phyloP scores from a whole-genome alignment of 805 yeast genomes.

The Saccharomycopsis olivae region DNA sequence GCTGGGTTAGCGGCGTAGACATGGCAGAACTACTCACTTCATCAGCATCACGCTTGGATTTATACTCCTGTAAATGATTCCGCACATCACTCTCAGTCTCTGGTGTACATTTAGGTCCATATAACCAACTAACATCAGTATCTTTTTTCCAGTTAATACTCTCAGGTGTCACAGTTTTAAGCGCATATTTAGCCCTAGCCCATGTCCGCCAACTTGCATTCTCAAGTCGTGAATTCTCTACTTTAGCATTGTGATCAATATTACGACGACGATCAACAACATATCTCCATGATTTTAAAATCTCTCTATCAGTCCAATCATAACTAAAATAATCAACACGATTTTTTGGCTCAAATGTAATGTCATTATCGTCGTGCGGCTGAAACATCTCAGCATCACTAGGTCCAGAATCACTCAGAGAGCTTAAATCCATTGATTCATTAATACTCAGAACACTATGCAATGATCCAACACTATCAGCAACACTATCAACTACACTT shows the following conservation, averaged over 20 bases:
- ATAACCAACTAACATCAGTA: slow-evolving; percentile 94
- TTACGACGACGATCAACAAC: slow-evolving; percentile 39
- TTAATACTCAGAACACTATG: not conserved
- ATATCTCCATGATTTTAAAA: slow-evolving; percentile 92
- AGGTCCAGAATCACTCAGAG: too few relatives aligned
- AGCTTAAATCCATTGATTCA: not conserved
- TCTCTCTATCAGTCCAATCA: slow-evolving; percentile 91
- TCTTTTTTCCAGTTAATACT: slow-evolving; percentile 94
- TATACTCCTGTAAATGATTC: slow-evolving; percentile 14
- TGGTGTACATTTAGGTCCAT: slow-evolving; percentile 55
- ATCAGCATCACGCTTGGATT: not conserved
- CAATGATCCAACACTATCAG: not conserved
- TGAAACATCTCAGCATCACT: slow-evolving; percentile 22
- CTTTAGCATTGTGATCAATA: slow-evolving; percentile 32
- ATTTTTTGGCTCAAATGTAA: slow-evolving; percentile 68
- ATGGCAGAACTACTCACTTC: not conserved
- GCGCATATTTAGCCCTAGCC: slow-evolving; percentile 65
- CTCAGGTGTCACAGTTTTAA: slow-evolving; percentile 79
- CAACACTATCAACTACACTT: not conserved
- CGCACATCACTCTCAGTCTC: slow-evolving; percentile 18
- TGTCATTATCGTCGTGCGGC: slow-evolving; percentile 80
- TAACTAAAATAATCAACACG: slow-evolving; percentile 95
- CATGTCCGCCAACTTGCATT: slow-evolving; percentile 93
- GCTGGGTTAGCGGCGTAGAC: not conserved
- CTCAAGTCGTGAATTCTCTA: slow-evolving; percentile 47